Evolutionary conservation across 495 filamentous ascomycete genomes (phyloP).

Genomic region (Astrocystis sublimbata): DNA sequence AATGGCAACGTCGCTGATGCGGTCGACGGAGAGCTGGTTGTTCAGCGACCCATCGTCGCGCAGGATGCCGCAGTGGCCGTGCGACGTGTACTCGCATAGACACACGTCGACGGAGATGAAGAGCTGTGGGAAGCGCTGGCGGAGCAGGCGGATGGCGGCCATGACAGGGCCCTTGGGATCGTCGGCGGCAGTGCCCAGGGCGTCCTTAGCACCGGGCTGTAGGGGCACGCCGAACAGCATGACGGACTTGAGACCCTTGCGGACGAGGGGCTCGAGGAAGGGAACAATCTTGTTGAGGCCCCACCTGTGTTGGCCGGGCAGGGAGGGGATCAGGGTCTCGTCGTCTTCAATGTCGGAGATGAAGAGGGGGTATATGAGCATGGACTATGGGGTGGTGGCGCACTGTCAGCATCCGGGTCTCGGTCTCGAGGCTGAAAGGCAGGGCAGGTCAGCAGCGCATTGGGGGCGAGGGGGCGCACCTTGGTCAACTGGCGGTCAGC

Average conservation of each 20-base stretch:
- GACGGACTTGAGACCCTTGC: constrained; percentile 72
- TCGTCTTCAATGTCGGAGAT: constrained; percentile 79
- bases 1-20: constrained; percentile 75
- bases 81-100: constrained; percentile 83
- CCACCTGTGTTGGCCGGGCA: constrained; percentile 73
- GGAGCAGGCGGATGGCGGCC: constrained; percentile 68
- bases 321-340: constrained; percentile 71
- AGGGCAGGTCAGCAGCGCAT: not conserved
- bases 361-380: constrained; percentile 85
- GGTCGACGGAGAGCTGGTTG: constrained; percentile 72
- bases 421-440: no score
- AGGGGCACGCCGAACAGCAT: constrained; percentile 82
- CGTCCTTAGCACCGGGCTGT: constrained; percentile 67
- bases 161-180: constrained; percentile 80
- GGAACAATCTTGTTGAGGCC: constrained; percentile 73
- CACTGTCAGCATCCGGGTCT: not conserved
- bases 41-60: constrained; percentile 76
- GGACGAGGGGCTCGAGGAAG: constrained; percentile 68
- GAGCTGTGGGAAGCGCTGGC: constrained; percentile 66
- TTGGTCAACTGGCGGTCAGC: constrained; percentile 83
- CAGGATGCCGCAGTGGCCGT: constrained; percentile 84
- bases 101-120: constrained; percentile 80
- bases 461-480: constrained; percentile 41
- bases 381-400: constrained; percentile 62
- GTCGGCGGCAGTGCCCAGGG: constrained; percentile 74